Evolutionary conservation across 2,329 filamentous ascomycete genomes (phyloP).

Genomic region (Sclerotinia trifoliorum): DNA sequence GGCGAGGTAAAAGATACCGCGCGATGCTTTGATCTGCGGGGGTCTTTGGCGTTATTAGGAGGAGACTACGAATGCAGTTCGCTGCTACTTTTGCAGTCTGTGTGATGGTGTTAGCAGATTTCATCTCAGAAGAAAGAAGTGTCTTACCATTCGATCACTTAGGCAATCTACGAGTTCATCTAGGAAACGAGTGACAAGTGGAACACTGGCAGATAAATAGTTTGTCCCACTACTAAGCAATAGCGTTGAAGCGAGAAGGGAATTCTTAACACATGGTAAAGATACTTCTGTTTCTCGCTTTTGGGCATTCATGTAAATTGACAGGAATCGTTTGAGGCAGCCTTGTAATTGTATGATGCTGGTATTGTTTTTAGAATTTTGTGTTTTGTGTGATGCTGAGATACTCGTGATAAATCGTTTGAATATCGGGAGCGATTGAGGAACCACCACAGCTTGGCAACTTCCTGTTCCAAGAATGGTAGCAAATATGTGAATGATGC

Average conservation of each 20-base stretch:
- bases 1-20: conserved; percentile 69
- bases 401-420: conserved; percentile 85
- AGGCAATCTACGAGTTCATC: conserved; percentile 84
- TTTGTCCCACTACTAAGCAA: conserved; percentile 79
- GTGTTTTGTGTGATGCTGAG: conserved; percentile 48
- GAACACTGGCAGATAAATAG: conserved; percentile 70
- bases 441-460: conserved; percentile 86
- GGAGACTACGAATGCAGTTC: conserved; percentile 81
- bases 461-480: conserved; percentile 84
- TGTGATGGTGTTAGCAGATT: conserved; percentile 13
- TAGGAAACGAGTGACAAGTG: conserved; percentile 71
- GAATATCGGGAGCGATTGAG: conserved; percentile 85
- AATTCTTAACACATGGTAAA: conserved; percentile 88
- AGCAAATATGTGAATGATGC: conserved; percentile 94
- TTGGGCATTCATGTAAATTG: conserved; percentile 74
- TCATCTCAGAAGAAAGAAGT: conserved; percentile 2
- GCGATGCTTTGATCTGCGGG: conserved; percentile 70
- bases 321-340: conserved; percentile 77
- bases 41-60: conserved; percentile 64
- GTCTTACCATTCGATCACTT: conserved; percentile 65
- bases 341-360: conserved; percentile 65
- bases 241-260: conserved; percentile 82
- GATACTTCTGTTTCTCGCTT: conserved; percentile 73
- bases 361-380: conserved; percentile 41
- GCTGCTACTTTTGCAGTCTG: conserved; percentile 85